Conservation (phyloP, 768 basidiomycete genomes). For the Trichaptum fuscoviolaceum region DNA sequence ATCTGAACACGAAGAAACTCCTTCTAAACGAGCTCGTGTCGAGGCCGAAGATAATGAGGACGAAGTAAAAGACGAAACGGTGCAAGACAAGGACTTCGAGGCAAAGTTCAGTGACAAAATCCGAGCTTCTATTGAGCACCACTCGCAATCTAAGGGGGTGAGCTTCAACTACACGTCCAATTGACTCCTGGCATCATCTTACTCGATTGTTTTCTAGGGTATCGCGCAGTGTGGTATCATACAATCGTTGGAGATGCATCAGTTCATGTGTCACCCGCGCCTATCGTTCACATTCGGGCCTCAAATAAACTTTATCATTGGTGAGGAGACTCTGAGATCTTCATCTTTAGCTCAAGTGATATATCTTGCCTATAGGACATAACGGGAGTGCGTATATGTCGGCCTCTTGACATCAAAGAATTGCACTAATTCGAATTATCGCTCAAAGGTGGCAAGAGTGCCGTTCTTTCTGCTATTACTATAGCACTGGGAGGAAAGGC, state of each 20-base stretch:
- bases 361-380: conserved; percentile 48
- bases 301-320: conserved; percentile 97
- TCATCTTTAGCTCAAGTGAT: conserved; percentile 1
- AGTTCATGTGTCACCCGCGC: conserved; percentile 95
- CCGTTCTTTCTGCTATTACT: conserved; percentile 87
- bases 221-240: conserved; percentile 87
- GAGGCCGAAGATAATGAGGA: conserved; percentile 30
- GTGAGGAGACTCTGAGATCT: conserved; percentile 31
- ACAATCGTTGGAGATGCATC: conserved; percentile 76
- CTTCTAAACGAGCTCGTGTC: conserved; percentile 6
- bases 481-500: conserved; percentile 94
- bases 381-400: conserved; percentile 73
- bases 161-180: conserved; percentile 14
- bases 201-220: conserved; percentile 36
- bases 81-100: conserved; percentile 64
- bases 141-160: conserved; percentile 41
- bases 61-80: conserved; percentile 31
- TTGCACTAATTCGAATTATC: neutral
- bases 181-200: neutral
- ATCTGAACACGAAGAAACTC: conserved; percentile 26
- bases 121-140: conserved; percentile 45
- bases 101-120: conserved; percentile 52
- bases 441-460: conserved; percentile 83
- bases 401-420: neutral
- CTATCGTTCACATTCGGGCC: conserved; percentile 82